Evolutionary conservation across 2,329 filamentous ascomycete species (phyloP).

Genomic region (Lithohypha guttulata): DNA sequence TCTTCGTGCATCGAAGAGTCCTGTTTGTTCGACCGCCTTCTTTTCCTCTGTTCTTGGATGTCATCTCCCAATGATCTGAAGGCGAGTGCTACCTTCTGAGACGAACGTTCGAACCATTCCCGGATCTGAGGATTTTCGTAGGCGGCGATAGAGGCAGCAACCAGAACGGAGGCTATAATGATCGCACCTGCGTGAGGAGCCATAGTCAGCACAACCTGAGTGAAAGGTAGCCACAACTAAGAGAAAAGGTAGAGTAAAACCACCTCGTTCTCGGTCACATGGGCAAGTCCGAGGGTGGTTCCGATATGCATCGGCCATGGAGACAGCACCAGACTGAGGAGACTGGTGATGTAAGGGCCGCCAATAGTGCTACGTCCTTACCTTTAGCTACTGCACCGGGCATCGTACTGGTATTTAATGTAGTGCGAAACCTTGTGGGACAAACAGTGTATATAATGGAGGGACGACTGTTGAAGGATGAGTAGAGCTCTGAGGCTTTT

Average conservation of each 20-base stretch:
- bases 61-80: constrained; percentile 51
- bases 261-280: too few relatives aligned
- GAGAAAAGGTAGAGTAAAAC: too few relatives aligned
- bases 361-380: constrained; percentile 22
- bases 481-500: too few relatives aligned
- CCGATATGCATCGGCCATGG: too few relatives aligned
- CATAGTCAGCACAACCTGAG: constrained; percentile 17
- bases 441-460: too few relatives aligned
- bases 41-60: constrained; percentile 33
- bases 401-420: too few relatives aligned
- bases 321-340: constrained; percentile 8
- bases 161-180: constrained; percentile 49
- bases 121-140: constrained; percentile 54
- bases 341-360: constrained; percentile 19
- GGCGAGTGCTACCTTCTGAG: constrained; percentile 50
- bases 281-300: too few relatives aligned
- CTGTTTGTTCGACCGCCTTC: constrained; percentile 21
- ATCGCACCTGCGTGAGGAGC: constrained; percentile 42
- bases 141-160: constrained; percentile 52
- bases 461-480: too few relatives aligned
- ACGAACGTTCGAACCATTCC: constrained; percentile 51
- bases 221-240: not conserved
- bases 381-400: constrained; percentile 40
- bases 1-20: constrained; percentile 41
- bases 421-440: too few relatives aligned